Evolutionary conservation across 2,329 filamentous ascomycete species (phyloP), one percentile per base, ranked within the genome.

Genomic region (Cordyceps cateniannulata): DNA sequence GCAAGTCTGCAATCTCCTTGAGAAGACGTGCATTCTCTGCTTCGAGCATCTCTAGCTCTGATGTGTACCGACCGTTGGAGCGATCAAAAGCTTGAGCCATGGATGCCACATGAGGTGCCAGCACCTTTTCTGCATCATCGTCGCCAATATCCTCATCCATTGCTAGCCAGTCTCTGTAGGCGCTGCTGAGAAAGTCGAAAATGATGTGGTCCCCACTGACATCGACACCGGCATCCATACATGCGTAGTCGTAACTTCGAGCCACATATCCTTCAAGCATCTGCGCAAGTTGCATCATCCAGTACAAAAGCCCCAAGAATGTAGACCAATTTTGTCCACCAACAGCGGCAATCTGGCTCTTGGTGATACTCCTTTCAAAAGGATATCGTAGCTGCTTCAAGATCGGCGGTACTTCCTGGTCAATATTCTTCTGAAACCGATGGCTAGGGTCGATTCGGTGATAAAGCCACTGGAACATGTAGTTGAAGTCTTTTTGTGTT

Each of bases 401-500:
- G 49, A 99, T 87, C 0, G 92, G 88, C 14, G 93, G 93, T 0
- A 98, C 93, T 72, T 99, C 96, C 60, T 93, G 89, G 72, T 98
- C 95, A 69, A 98, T 96, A 55, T 88, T 90, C 73, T 97, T 97
- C 69, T 93, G 87, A 69, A 99, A 98, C 40, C 88, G 86, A 73
- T 98, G 96, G 67, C 88, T 90, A 0, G 95, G 95, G 71, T 99
- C 95, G 70, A 99, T 96, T 61, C 92, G 89, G 69, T 92, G 91
- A 74, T 99, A 99, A 3, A 99, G 80, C 90, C 93, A 99, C 70
- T 98, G 92, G 70, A 99, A 99, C 82, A 99, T 96, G 74, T 85
- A 89, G 70, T 96, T 95, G 77, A 99, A 99, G 72, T 99, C 95
- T 71, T 99, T 99, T 68, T 98, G 93, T 1, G 93, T 99, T 0